Conservation (phyloP, 2,329 filamentous ascomycete species). For the Aspergillus sp. region DNA sequence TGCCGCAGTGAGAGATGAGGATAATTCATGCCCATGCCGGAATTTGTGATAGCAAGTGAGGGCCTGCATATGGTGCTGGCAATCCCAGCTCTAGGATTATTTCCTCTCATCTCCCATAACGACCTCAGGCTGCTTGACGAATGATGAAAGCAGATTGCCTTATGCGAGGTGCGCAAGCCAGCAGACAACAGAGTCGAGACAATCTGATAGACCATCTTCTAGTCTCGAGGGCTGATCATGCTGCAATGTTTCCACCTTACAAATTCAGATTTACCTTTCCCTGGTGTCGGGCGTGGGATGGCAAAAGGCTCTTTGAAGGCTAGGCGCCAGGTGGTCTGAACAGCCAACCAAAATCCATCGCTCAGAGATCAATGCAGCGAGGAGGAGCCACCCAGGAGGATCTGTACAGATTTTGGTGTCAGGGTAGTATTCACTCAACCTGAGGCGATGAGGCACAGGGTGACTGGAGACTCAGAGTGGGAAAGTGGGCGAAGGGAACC, state of each 20-base stretch:
- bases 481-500: slow-evolving; percentile 10
- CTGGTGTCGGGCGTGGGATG: slow-evolving; percentile 1
- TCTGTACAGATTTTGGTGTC: neutral
- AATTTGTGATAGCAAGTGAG: neutral
- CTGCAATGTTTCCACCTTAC: neutral
- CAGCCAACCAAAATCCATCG: slow-evolving; percentile 9
- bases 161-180: neutral
- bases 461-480: neutral
- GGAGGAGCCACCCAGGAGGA: slow-evolving; percentile 6
- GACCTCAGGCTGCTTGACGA: neutral
- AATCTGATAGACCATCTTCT: neutral
- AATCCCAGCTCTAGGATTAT: neutral
- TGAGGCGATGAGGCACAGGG: slow-evolving; percentile 15
- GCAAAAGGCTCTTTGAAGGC: neutral
- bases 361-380: neutral
- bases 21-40: neutral
- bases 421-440: slow-evolving; percentile 2
- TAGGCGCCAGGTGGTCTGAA: neutral
- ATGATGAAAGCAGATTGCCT: neutral
- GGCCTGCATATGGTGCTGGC: slow-evolving; percentile 9
- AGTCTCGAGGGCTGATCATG: neutral
- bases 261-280: slow-evolving; percentile 3
- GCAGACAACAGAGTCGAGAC: neutral
- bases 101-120: neutral
- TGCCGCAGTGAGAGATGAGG: slow-evolving; percentile 1